phyloP scores from a whole-genome alignment of 352 stramenopile species.

The Phytophthora pistaciae region DNA sequence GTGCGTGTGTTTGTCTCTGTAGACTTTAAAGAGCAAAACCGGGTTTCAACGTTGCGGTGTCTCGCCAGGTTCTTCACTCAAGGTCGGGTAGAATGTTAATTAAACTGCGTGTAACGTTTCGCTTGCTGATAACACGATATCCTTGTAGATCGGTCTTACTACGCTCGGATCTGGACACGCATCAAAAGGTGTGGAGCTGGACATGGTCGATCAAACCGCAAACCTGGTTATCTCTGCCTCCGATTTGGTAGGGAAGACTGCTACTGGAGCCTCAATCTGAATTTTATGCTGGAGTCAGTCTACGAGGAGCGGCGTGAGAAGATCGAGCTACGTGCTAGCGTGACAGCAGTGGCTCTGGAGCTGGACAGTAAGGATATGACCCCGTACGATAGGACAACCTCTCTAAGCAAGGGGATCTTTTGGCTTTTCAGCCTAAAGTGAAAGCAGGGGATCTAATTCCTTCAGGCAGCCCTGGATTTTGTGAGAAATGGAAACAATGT shows the following conservation, averaged over 20 bases:
- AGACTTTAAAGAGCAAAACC: not conserved
- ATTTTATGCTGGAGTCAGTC: constrained; percentile 7
- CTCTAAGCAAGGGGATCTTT: no score
- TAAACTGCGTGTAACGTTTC: not conserved
- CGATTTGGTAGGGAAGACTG: constrained; percentile 3
- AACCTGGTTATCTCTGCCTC: not conserved
- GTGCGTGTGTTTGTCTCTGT: not conserved
- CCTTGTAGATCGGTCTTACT: not conserved
- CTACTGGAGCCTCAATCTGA: constrained; percentile 9
- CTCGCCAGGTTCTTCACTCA: not conserved
- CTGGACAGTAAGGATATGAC: not conserved
- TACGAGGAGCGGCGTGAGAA: constrained; percentile 3
- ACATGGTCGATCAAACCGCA: constrained; percentile 3
- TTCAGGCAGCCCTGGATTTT: not conserved
- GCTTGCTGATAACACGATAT: not conserved
- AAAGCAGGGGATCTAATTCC: no score
- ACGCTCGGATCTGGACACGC: not conserved
- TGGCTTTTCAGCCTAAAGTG: constrained; percentile 3
- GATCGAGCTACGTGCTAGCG: constrained; percentile 13
- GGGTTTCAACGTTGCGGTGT: not conserved
- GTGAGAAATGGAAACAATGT: no score
- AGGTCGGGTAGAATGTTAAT: constrained; percentile 3
- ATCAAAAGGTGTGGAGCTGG: not conserved
- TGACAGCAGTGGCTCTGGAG: constrained; percentile 1
- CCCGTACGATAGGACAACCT: no score